Conservation (phyloP, 352 stramenopile genomes). For the Globisporangium cederbergense region DNA sequence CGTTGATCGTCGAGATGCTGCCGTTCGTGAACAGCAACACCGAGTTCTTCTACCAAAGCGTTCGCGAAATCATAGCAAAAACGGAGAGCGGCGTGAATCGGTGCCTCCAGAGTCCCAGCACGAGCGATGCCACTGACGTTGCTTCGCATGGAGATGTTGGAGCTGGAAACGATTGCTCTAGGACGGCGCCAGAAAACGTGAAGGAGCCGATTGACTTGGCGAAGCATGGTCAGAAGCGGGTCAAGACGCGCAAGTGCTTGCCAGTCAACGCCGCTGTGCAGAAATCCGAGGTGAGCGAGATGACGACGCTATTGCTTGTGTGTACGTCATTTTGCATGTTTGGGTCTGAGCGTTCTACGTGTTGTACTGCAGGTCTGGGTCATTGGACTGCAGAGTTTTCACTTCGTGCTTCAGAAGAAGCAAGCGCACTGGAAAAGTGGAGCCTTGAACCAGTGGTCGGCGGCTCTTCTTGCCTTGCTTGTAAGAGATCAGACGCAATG, state of each 20-base stretch:
- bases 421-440: conserved; percentile 14
- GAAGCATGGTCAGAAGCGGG: conserved; percentile 5
- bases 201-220: conserved; percentile 3
- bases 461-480: background rate
- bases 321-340: background rate
- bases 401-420: conserved; percentile 24
- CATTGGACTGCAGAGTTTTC: conserved; percentile 39
- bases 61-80: conserved; percentile 39
- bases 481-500: conserved; percentile 15
- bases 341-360: background rate
- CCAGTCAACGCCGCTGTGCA: conserved; percentile 1
- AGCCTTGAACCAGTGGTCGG: conserved; percentile 3
- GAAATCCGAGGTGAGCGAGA: conserved; percentile 7
- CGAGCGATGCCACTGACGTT: background rate
- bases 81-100: conserved; percentile 42
- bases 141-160: background rate
- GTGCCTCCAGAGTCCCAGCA: conserved; percentile 21
- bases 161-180: background rate
- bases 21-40: conserved; percentile 42
- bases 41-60: conserved; percentile 37
- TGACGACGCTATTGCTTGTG: background rate
- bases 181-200: background rate
- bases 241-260: conserved; percentile 5
- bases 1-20: conserved; percentile 47
- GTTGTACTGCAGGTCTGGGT: conserved; percentile 31